A percentile compares a stretch with the other conserved stretches of the same genome.
These are phyloP conservation scores for Lepidium africanum DNA, from an alignment of 345 rosid species.

Conservation along the genomic window DNA sequence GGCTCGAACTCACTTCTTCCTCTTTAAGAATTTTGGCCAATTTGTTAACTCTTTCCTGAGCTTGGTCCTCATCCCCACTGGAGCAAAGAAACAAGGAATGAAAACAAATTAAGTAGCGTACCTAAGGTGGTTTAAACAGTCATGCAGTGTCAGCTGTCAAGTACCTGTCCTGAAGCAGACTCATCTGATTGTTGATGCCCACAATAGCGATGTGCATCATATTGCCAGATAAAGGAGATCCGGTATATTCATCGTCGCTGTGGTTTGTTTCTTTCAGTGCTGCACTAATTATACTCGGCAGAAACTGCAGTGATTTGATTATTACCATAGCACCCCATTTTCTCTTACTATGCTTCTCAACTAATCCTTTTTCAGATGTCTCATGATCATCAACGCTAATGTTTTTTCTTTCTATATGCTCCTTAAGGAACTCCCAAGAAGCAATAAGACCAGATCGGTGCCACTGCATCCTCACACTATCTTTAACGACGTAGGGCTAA, in stretches of 20 bases:
- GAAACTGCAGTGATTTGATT: conserved; percentile 84
- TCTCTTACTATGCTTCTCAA: conserved; percentile 67
- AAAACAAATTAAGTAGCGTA: conserved; percentile 9
- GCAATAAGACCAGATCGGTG: conserved; percentile 95
- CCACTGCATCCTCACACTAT: conserved; percentile 99
- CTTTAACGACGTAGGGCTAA: conserved; percentile 96
- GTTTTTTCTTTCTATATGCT: conserved; percentile 66
- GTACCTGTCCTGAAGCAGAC: conserved; percentile 98
- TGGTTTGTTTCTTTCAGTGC: conserved; percentile 74
- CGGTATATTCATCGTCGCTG: conserved; percentile 39
- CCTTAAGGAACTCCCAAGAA: conserved; percentile 97
- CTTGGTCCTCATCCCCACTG: conserved; percentile 99
- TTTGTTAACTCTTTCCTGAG: conserved; percentile 89
- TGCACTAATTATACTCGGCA: conserved; percentile 64
- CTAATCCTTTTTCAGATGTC: conserved; percentile 36
- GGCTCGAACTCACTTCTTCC: conserved; percentile 65
- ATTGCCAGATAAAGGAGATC: conserved; percentile 58
- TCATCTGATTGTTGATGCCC: conserved; percentile 98
- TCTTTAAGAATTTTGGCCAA: conserved; percentile 94
- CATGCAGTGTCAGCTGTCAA: conserved; percentile 7
- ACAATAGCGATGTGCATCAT: conserved; percentile 96
- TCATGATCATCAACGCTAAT: conserved; percentile 44
- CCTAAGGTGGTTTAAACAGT: not conserved
- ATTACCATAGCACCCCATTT: conserved; percentile 99
- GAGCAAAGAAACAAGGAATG: conserved; percentile 5